phyloP scores from a whole-genome alignment of 495 filamentous ascomycete genomes.

The Penicillium daleae region DNA sequence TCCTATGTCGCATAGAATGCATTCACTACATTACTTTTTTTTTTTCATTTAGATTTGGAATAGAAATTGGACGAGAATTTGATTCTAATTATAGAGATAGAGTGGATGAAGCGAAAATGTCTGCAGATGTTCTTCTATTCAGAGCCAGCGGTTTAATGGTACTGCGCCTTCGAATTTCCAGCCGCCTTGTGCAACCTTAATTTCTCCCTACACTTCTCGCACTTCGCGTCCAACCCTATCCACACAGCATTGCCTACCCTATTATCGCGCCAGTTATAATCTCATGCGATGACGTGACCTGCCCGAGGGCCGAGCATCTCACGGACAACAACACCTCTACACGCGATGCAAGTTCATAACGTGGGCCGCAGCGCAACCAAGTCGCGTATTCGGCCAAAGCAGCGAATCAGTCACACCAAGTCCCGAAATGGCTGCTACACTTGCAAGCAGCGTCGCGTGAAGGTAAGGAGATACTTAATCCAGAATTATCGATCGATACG shows the following conservation, averaged over 20 bases:
- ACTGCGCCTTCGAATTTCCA: neutral
- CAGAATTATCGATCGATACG: neutral
- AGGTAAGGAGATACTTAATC: slow-evolving; percentile 12
- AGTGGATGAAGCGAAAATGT: no score
- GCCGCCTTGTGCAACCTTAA: slow-evolving; percentile 3
- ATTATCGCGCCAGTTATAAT: neutral
- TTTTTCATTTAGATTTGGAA: neutral
- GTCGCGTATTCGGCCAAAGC: slow-evolving; percentile 8
- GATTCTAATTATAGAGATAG: neutral
- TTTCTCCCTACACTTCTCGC: neutral
- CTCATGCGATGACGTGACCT: neutral
- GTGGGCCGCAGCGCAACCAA: neutral
- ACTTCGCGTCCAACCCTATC: neutral
- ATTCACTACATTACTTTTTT: neutral
- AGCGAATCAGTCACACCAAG: slow-evolving; percentile 27
- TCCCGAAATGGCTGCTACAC: slow-evolving; percentile 29
- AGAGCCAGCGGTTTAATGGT: neutral
- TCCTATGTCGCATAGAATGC: neutral
- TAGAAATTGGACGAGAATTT: neutral
- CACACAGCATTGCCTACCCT: neutral
- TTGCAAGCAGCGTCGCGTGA: slow-evolving; percentile 29
- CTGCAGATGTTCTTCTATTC: neutral
- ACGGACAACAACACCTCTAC: neutral
- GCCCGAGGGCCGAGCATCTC: neutral
- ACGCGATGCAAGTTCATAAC: neutral